Percentiles rank a stretch among this genome's conserved stretches.
phyloP scores from a whole-genome alignment of 352 stramenopile genomes.

The Pythium guiyangense region DNA sequence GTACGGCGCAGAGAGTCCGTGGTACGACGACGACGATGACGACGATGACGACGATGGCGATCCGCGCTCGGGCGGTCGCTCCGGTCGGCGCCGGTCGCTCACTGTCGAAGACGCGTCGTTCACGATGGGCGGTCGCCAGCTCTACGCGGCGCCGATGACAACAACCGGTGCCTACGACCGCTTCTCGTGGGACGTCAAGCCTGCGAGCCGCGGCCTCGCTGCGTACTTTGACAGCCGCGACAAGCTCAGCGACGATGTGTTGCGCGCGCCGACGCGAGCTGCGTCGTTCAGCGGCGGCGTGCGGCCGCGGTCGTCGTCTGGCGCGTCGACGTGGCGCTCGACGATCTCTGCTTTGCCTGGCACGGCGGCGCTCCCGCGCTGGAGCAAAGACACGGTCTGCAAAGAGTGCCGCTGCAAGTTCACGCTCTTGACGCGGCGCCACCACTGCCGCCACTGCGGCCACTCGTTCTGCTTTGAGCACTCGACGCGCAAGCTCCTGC shows the following conservation, averaged over 20 bases:
- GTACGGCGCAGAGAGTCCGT: constrained; percentile 12
- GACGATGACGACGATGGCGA: constrained; percentile 4
- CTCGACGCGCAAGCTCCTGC: constrained; percentile 62
- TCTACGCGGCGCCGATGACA: constrained; percentile 16
- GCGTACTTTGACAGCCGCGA: constrained; percentile 14
- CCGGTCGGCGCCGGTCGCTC: constrained; percentile 17
- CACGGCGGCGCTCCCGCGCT: constrained; percentile 35
- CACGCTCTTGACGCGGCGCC: constrained; percentile 58
- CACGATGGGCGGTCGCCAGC: constrained; percentile 10
- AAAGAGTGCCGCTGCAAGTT: constrained; percentile 72
- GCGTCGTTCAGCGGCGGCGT: constrained; percentile 7
- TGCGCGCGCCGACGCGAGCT: constrained; percentile 5
- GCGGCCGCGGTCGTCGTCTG: constrained; percentile 27
- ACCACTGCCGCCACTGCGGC: constrained; percentile 81
- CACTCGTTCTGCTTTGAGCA: constrained; percentile 86
- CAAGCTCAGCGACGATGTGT: constrained; percentile 7
- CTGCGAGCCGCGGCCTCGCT: constrained; percentile 6
- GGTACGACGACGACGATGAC: constrained; percentile 24
- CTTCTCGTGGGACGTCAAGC: constrained; percentile 10
- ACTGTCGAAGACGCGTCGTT: constrained; percentile 18
- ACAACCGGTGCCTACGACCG: constrained; percentile 1
- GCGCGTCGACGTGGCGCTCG: constrained; percentile 18
- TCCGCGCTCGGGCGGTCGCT: background rate
- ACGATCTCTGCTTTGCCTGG: constrained; percentile 16
- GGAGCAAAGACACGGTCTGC: constrained; percentile 61